These are phyloP conservation scores for Cudoniella acicularis DNA, from an alignment of 495 filamentous ascomycete genomes.

Conservation along the genomic window DNA sequence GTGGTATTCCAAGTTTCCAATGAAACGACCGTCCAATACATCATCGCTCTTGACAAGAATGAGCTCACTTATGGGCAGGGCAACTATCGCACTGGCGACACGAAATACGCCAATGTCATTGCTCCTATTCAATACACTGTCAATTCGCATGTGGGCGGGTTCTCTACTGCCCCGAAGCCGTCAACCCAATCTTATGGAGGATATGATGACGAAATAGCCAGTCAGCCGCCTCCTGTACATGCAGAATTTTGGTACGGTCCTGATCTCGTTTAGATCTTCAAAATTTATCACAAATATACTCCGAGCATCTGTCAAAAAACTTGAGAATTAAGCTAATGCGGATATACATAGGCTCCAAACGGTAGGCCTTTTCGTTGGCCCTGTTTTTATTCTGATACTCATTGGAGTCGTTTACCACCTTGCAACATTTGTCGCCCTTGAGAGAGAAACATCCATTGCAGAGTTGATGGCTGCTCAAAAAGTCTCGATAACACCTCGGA, in stretches of 20 bases:
- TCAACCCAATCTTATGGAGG: slow-evolving; percentile 16
- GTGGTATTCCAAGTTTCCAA: slow-evolving; percentile 16
- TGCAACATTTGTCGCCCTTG: slow-evolving; percentile 17
- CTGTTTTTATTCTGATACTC: slow-evolving; percentile 19
- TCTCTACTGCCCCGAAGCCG: slow-evolving; percentile 7
- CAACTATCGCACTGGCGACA: slow-evolving; percentile 5
- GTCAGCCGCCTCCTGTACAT: neutral
- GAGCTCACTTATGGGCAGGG: neutral
- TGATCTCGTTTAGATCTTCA: neutral
- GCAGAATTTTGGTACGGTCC: slow-evolving; percentile 7
- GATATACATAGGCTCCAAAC: slow-evolving; percentile 11
- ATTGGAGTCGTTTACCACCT: slow-evolving; percentile 24
- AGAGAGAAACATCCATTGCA: slow-evolving; percentile 17
- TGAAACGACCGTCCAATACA: slow-evolving; percentile 19
- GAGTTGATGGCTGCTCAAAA: slow-evolving; percentile 23
- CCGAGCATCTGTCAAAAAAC: neutral
- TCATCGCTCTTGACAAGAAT: slow-evolving; percentile 14
- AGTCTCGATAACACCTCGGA: slow-evolving; percentile 18
- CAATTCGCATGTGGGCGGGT: slow-evolving; percentile 13
- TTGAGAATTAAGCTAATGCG: neutral
- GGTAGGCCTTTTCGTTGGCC: slow-evolving; percentile 11
- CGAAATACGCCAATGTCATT: neutral
- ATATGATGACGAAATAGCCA: neutral
- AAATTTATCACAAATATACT: neutral
- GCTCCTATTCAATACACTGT: slow-evolving; percentile 18